phyloP scores from a whole-genome alignment of 768 basidiomycete genomes.

The Lactarius indigo region DNA sequence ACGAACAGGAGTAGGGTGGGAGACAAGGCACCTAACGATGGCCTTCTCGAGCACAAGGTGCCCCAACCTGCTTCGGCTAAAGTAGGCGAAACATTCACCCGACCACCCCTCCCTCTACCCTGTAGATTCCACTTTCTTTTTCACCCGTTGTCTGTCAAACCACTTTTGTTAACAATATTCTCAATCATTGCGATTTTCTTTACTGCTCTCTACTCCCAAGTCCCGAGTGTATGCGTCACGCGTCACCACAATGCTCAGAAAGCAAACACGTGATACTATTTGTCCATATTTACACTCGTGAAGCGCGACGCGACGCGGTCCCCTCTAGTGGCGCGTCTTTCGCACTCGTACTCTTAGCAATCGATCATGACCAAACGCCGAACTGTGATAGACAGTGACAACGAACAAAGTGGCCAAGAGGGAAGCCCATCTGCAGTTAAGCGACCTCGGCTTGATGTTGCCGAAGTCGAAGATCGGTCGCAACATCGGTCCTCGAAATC shows the following conservation, averaged over 20 bases:
- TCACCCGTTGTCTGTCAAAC: not conserved
- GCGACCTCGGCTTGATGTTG: slow-evolving; percentile 19
- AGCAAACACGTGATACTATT: not conserved
- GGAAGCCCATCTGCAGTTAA: slow-evolving; percentile 11
- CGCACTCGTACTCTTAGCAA: not conserved
- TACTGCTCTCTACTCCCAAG: not conserved
- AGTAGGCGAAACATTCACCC: not conserved
- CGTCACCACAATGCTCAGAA: not conserved
- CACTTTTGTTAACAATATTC: not conserved
- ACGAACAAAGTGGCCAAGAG: slow-evolving; percentile 14
- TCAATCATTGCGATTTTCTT: not conserved
- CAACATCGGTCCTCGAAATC: slow-evolving; percentile 10
- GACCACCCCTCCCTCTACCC: not conserved
- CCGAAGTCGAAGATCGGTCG: not conserved
- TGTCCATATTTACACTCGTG: not conserved
- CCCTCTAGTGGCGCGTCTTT: not conserved
- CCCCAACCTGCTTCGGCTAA: not conserved
- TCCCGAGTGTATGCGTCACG: not conserved
- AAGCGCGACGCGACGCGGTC: slow-evolving; percentile 8
- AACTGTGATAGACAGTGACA: slow-evolving; percentile 22
- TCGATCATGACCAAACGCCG: slow-evolving; percentile 23
- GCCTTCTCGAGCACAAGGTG: not conserved
- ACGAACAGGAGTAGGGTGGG: not conserved
- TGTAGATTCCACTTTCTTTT: not conserved
- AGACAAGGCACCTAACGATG: slow-evolving; percentile 10